phyloP scores from a whole-genome alignment of 345 rosid genomes.

The Adansonia digitata region DNA sequence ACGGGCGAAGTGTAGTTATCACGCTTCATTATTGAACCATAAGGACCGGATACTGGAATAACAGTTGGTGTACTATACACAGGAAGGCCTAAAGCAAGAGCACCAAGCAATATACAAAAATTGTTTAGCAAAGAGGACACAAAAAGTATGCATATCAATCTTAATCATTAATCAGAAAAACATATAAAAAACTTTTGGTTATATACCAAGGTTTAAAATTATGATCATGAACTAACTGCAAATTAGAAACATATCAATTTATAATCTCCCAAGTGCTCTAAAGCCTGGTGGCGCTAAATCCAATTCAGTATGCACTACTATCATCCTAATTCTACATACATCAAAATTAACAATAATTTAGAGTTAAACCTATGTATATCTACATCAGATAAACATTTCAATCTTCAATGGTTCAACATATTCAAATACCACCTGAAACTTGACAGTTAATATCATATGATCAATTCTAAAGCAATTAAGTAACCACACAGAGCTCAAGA shows the following conservation, averaged over 20 bases:
- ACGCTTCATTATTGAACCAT: slow-evolving; percentile 22
- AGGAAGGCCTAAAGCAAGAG: slow-evolving; percentile 29
- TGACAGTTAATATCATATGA: neutral
- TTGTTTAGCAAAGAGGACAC: neutral
- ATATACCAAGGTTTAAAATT: neutral
- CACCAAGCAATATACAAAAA: neutral
- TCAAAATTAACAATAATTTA: neutral
- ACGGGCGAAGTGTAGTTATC: slow-evolving; percentile 25
- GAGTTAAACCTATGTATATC: neutral
- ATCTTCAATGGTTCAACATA: neutral
- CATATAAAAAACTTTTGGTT: neutral
- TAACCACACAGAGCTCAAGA: neutral
- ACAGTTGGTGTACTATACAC: slow-evolving; percentile 30
- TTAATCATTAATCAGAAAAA: neutral
- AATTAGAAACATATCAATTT: neutral
- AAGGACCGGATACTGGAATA: slow-evolving; percentile 31
- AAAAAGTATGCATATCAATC: neutral
- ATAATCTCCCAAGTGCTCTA: neutral
- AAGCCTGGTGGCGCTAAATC: neutral
- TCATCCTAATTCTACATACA: neutral
- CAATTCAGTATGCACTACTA: no score
- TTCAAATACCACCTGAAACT: neutral
- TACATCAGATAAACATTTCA: neutral
- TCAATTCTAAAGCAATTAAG: neutral
- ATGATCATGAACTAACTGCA: neutral